These are phyloP conservation scores for Eucalyptus brandiana DNA, from an alignment of 345 rosid genomes.

Conservation along the genomic window DNA sequence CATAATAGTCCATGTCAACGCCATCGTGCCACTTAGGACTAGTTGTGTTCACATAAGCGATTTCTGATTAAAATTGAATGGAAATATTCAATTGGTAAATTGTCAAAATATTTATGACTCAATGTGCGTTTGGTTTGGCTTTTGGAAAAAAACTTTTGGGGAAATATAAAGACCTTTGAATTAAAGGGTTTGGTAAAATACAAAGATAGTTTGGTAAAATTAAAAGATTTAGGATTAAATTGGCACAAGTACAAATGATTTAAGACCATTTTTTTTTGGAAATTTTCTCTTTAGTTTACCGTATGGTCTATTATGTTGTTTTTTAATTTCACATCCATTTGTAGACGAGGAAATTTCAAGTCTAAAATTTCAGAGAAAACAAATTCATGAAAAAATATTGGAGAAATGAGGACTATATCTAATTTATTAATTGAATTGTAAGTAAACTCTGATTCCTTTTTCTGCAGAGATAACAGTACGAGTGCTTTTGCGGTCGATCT, in stretches of 20 bases:
- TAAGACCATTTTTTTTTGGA: too few relatives aligned
- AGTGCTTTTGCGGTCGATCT: neutral
- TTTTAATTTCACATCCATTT: too few relatives aligned
- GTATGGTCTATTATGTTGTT: neutral
- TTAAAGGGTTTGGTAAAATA: too few relatives aligned
- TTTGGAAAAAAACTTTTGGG: too few relatives aligned
- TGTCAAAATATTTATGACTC: too few relatives aligned
- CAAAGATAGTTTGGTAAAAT: too few relatives aligned
- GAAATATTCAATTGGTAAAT: too few relatives aligned
- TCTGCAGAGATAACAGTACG: neutral
- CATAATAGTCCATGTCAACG: too few relatives aligned
- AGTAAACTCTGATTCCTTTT: neutral
- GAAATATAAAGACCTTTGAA: rapidly evolving
- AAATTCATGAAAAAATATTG: neutral
- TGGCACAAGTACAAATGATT: rapidly evolving
- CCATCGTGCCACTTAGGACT: too few relatives aligned
- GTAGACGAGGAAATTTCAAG: rapidly evolving
- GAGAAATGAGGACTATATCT: neutral
- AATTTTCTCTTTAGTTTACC: too few relatives aligned
- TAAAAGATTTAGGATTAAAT: rapidly evolving
- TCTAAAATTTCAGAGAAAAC: too few relatives aligned
- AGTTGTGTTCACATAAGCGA: rapidly evolving
- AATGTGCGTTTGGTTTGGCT: too few relatives aligned
- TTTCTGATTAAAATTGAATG: rapidly evolving
- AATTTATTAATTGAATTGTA: neutral